These are phyloP conservation scores for Dittrichia graveolens DNA, from an alignment of 129 eudicot genomes.

Conservation along the genomic window DNA sequence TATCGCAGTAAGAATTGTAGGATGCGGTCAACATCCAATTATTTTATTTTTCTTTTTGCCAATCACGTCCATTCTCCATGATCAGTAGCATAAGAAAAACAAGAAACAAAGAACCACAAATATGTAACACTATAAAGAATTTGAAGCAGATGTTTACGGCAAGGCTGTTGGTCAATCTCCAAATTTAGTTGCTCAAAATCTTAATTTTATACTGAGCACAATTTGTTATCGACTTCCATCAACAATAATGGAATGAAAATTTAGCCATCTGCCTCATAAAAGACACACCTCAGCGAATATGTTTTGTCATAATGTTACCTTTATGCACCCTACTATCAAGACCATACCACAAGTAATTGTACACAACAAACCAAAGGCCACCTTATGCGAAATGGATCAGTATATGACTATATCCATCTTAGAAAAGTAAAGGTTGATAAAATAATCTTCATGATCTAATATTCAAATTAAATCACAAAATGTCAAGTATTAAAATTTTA, in stretches of 20 bases:
- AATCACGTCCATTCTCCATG: background rate
- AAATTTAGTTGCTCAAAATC: slow-evolving; percentile 17
- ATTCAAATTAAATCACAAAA: background rate
- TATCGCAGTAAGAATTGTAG: background rate
- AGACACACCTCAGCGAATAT: background rate
- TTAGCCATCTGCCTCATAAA: background rate
- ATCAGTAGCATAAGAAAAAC: background rate
- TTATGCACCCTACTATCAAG: background rate
- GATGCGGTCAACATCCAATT: background rate
- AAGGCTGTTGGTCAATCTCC: slow-evolving; percentile 1
- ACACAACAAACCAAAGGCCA: background rate
- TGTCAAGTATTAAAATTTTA: background rate
- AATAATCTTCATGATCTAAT: background rate
- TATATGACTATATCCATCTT: background rate
- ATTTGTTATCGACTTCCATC: background rate
- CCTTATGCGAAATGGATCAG: background rate
- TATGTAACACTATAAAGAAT: background rate
- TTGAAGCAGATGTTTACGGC: slow-evolving; percentile 10
- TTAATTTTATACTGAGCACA: slow-evolving; percentile 4
- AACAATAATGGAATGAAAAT: background rate
- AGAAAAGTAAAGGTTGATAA: background rate
- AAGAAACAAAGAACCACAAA: background rate
- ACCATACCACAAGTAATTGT: background rate
- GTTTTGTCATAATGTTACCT: background rate
- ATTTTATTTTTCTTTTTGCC: background rate